These are phyloP conservation scores for Leccinellum albellum DNA, from an alignment of 768 basidiomycete species.

Conservation along the genomic window DNA sequence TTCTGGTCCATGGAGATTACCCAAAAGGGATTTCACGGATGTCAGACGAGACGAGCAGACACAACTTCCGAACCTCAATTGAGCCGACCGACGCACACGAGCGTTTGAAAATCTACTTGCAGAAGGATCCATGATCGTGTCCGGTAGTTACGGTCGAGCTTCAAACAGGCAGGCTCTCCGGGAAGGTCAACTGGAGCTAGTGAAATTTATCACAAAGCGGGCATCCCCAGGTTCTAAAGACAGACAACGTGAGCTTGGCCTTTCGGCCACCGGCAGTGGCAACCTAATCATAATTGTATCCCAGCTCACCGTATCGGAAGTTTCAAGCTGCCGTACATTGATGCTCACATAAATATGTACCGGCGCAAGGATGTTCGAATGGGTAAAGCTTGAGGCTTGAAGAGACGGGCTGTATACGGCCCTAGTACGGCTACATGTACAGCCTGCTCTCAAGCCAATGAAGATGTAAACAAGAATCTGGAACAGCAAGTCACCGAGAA, in stretches of 20 bases:
- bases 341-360: background rate
- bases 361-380: background rate
- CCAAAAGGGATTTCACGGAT: background rate
- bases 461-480: background rate
- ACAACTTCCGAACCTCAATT: slow-evolving; percentile 8
- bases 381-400: background rate
- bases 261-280: background rate
- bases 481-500: background rate
- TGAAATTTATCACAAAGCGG: background rate
- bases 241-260: background rate
- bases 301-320: background rate
- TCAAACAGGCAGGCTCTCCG: background rate
- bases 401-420: background rate
- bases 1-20: background rate
- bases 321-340: background rate
- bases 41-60: background rate
- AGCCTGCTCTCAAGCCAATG: background rate
- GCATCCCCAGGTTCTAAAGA: background rate
- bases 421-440: background rate
- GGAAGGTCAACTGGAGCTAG: background rate
- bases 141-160: slow-evolving; percentile 1
- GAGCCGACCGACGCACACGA: slow-evolving; percentile 1
- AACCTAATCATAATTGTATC: background rate
- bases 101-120: slow-evolving; percentile 7
- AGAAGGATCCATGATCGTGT: background rate